Conservation (phyloP, 805 yeast species). For the Metschnikowia gelsemii region DNA sequence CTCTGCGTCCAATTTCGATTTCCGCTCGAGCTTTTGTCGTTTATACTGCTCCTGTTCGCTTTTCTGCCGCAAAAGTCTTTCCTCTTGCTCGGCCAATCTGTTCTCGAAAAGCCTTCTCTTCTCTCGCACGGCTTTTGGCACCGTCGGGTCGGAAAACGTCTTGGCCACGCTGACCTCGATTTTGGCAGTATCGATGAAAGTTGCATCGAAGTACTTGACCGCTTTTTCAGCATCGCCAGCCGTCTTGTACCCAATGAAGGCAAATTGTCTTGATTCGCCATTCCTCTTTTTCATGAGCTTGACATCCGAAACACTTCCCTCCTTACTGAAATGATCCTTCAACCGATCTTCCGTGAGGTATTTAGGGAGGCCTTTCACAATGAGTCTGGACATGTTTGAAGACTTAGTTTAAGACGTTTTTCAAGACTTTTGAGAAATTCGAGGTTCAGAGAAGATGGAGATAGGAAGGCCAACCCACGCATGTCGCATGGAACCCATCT, state of each 20-base stretch:
- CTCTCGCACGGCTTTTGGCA: slow-evolving; percentile 58
- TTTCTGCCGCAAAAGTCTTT: slow-evolving; percentile 37
- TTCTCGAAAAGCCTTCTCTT: slow-evolving; percentile 45
- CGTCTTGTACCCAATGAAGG: slow-evolving; percentile 84
- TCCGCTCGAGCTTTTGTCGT: slow-evolving; percentile 36
- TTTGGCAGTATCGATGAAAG: slow-evolving; percentile 80
- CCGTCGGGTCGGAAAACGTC: slow-evolving; percentile 78
- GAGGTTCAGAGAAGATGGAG: background rate
- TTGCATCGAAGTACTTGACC: slow-evolving; percentile 67
- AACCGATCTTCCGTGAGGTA: slow-evolving; percentile 74
- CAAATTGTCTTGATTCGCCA: slow-evolving; percentile 91
- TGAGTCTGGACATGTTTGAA: slow-evolving; percentile 71
- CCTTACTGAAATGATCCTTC: slow-evolving; percentile 57
- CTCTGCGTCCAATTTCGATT: slow-evolving; percentile 52
- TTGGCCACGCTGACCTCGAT: slow-evolving; percentile 81
- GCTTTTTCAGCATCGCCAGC: slow-evolving; percentile 75
- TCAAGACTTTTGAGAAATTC: background rate
- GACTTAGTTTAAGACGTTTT: background rate
- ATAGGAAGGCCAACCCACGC: too few species aligned
- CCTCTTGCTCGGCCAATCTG: slow-evolving; percentile 40
- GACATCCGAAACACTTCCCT: slow-evolving; percentile 81
- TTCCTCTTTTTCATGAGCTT: slow-evolving; percentile 75
- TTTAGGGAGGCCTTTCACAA: slow-evolving; percentile 84
- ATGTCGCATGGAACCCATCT: too few species aligned
- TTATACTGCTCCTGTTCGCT: slow-evolving; percentile 40